A percentile compares a stretch with the other conserved stretches of the same genome.
Evolutionary conservation across 768 basidiomycete species (phyloP).

Genomic region (Lactarius hatsudake): DNA sequence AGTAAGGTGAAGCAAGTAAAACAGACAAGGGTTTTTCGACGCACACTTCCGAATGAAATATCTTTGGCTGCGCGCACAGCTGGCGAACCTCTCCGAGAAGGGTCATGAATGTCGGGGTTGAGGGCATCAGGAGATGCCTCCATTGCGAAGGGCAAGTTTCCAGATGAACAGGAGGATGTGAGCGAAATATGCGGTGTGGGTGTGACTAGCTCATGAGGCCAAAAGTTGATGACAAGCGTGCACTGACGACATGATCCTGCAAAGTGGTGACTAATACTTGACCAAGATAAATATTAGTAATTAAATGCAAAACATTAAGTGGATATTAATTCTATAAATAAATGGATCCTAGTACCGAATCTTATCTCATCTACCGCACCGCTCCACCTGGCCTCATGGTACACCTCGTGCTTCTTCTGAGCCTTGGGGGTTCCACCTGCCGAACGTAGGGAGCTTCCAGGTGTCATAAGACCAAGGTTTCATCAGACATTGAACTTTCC

Average conservation of each 20-base stretch:
- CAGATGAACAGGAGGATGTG: not conserved
- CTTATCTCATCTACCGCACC: conserved; percentile 14
- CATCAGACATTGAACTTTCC: not conserved
- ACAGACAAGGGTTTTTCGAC: conserved; percentile 1
- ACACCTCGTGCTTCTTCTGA: not conserved
- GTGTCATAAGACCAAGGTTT: not conserved
- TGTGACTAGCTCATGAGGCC: not conserved
- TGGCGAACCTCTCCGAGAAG: conserved; percentile 15
- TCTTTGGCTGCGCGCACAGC: conserved; percentile 32
- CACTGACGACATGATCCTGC: not conserved
- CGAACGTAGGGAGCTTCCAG: not conserved
- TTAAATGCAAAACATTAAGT: too few species aligned
- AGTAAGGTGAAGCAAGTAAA: not conserved
- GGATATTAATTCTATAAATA: too few species aligned
- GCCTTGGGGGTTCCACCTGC: not conserved
- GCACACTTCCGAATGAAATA: conserved; percentile 33
- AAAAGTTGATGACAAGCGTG: not conserved
- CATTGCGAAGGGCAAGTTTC: conserved; percentile 17
- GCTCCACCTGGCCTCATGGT: not conserved
- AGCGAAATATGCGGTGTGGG: not conserved
- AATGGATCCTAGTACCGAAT: not conserved
- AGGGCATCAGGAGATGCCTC: conserved; percentile 29
- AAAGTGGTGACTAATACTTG: not conserved
- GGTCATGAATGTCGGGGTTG: conserved; percentile 15
- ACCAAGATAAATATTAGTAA: too few species aligned